These are phyloP conservation scores for Silene vulgaris DNA, from an alignment of 179 eudicot species.

Conservation along the genomic window DNA sequence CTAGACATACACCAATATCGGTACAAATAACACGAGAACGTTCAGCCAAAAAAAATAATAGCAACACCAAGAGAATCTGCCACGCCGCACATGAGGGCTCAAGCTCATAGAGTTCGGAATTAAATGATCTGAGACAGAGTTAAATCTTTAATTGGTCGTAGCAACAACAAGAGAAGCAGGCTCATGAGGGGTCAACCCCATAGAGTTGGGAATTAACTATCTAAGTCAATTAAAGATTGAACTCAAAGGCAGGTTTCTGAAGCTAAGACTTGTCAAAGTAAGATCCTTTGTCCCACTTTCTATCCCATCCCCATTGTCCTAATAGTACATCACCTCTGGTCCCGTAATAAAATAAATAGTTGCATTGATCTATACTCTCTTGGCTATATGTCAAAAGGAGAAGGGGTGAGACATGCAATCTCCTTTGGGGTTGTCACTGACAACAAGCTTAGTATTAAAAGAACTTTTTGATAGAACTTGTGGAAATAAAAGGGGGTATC, in stretches of 20 bases:
- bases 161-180: background rate
- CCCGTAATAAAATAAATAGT: background rate
- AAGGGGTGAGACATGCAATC: background rate
- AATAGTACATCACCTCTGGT: background rate
- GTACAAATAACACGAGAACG: background rate
- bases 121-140: background rate
- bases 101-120: background rate
- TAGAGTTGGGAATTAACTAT: too few relatives aligned
- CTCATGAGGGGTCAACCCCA: background rate
- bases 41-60: slow-evolving; percentile 4
- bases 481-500: background rate
- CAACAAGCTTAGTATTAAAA: background rate
- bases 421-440: background rate
- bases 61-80: background rate
- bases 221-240: background rate
- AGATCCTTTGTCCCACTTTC: background rate
- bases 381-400: background rate
- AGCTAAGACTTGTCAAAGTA: background rate
- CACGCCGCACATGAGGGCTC: background rate
- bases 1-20: background rate
- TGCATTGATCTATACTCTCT: background rate
- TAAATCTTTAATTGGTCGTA: background rate
- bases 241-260: slow-evolving; percentile 9
- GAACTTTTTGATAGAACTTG: background rate
- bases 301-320: background rate